Percentiles rank a stretch among this genome's conserved stretches.
Evolutionary conservation across 345 rosid species (phyloP).

Genomic region (Linum usitatissimum): DNA sequence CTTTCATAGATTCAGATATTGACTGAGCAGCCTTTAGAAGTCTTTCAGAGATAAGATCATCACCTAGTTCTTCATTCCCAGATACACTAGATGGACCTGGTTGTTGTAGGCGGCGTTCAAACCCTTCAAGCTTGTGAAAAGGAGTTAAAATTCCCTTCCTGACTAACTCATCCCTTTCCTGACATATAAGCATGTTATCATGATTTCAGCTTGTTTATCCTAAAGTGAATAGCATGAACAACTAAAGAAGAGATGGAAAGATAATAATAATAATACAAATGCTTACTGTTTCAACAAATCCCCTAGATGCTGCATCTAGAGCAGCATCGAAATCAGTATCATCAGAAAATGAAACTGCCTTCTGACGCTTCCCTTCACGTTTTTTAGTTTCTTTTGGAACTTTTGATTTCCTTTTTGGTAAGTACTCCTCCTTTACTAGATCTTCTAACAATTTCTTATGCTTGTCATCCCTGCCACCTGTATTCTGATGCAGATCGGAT

Average conservation of each 20-base stretch:
- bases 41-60: constrained; percentile 37
- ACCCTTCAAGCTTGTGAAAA: constrained; percentile 85
- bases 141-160: constrained; percentile 95
- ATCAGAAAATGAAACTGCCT: constrained; percentile 52
- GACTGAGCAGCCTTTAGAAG: constrained; percentile 51
- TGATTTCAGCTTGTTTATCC: constrained; percentile 5
- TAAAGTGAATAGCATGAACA: constrained; percentile 10
- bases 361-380: constrained; percentile 39
- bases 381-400: constrained; percentile 29
- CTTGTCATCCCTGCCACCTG: constrained; percentile 21
- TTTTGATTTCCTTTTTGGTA: constrained; percentile 44
- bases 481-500: constrained; percentile 24
- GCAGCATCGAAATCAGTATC: constrained; percentile 81
- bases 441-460: constrained; percentile 31
- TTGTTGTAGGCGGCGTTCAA: constrained; percentile 73
- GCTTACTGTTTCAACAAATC: constrained; percentile 87
- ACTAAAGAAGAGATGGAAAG: background rate
- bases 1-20: constrained; percentile 56
- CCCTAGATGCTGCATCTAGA: constrained; percentile 72
- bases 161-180: constrained; percentile 96
- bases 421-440: constrained; percentile 53
- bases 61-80: constrained; percentile 31
- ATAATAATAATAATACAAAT: background rate
- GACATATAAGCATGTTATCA: constrained; percentile 22
- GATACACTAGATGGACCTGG: constrained; percentile 39